These are phyloP conservation scores for Dothideomycetidae sp. DNA, from an alignment of 2,329 filamentous ascomycete genomes.

Conservation along the genomic window DNA sequence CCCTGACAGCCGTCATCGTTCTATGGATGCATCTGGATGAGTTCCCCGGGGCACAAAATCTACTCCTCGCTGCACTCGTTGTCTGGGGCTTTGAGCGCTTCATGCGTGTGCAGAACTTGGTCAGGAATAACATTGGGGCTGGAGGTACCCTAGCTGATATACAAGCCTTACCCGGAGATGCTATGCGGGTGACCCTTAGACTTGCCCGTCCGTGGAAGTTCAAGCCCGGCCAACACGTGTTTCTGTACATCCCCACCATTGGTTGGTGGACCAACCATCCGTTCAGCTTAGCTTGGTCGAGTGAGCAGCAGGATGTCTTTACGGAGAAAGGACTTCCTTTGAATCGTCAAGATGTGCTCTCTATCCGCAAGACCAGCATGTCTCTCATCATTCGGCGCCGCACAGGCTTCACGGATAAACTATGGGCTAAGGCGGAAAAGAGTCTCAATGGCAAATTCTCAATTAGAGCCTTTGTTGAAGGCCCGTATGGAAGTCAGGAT, in stretches of 20 bases:
- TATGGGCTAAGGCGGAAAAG: constrained; percentile 54
- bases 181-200: constrained; percentile 56
- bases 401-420: constrained; percentile 71
- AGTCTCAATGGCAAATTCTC: constrained; percentile 41
- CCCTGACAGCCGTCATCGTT: constrained; percentile 44
- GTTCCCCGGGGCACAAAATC: constrained; percentile 41
- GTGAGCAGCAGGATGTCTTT: constrained; percentile 37
- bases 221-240: constrained; percentile 62
- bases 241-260: constrained; percentile 61
- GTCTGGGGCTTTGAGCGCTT: constrained; percentile 54
- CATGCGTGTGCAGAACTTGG: constrained; percentile 43
- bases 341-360: constrained; percentile 37
- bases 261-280: constrained; percentile 64
- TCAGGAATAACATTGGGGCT: constrained; percentile 51
- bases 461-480: constrained; percentile 66
- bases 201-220: constrained; percentile 67
- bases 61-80: constrained; percentile 47
- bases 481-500: constrained; percentile 68
- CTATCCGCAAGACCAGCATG: constrained; percentile 40
- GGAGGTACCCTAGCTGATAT: constrained; percentile 56
- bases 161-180: constrained; percentile 63
- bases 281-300: constrained; percentile 66
- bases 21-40: constrained; percentile 51
- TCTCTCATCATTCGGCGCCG: constrained; percentile 79
- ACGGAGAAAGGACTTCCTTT: constrained; percentile 34